phyloP scores from a whole-genome alignment of 352 stramenopile genomes.

The Globisporangium splendens region DNA sequence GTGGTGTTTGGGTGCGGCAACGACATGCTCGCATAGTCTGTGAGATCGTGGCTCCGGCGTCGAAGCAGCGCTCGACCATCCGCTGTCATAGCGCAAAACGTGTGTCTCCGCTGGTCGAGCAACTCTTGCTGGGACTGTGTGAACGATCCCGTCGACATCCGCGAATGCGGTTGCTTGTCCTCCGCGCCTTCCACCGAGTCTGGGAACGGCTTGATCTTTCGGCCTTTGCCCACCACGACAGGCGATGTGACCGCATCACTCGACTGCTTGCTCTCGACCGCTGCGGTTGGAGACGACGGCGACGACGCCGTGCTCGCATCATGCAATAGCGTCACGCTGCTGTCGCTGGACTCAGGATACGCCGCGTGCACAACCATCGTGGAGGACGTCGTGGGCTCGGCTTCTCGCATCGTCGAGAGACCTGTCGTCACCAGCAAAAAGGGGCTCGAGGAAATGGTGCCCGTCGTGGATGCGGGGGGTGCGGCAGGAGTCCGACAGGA shows the following conservation, averaged over 20 bases:
- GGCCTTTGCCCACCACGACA: constrained; percentile 7
- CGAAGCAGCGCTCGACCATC: constrained; percentile 38
- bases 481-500: not conserved
- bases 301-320: constrained; percentile 17
- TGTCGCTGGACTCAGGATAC: constrained; percentile 4
- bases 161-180: constrained; percentile 20
- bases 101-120: constrained; percentile 34
- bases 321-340: constrained; percentile 1
- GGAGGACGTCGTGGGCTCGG: constrained; percentile 3
- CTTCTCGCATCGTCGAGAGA: constrained; percentile 16
- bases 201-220: constrained; percentile 7
- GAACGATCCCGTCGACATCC: constrained; percentile 32
- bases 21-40: constrained; percentile 26
- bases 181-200: constrained; percentile 13
- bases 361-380: not conserved
- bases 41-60: constrained; percentile 44
- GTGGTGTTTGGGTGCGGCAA: constrained; percentile 15
- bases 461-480: constrained; percentile 3
- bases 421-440: constrained; percentile 10
- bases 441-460: constrained; percentile 9
- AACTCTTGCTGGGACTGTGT: constrained; percentile 35
- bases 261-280: constrained; percentile 11
- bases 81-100: constrained; percentile 41
- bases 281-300: constrained; percentile 6
- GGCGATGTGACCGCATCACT: constrained; percentile 15